phyloP scores from a whole-genome alignment of 257 asterid genomes.

The Primulina eburnea region DNA sequence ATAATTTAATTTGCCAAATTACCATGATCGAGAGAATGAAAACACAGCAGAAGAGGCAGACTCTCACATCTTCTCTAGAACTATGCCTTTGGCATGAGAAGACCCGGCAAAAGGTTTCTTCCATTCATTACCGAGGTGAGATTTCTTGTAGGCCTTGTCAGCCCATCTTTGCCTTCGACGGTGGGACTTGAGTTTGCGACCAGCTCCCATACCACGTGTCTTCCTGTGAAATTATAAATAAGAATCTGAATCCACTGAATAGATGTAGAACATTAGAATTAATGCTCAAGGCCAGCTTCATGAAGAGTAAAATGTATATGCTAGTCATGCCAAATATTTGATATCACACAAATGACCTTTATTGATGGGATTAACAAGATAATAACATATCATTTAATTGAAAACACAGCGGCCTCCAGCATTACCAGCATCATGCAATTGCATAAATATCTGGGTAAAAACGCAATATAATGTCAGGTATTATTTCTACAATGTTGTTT shows the following conservation, averaged over 20 bases:
- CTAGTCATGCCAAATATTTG: not conserved
- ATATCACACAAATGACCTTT: not conserved
- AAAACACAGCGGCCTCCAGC: not conserved
- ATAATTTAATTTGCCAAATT: not conserved
- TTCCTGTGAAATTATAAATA: slow-evolving; percentile 31
- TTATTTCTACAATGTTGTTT: not conserved
- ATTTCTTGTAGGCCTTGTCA: slow-evolving; percentile 62
- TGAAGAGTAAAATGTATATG: not conserved
- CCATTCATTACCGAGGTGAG: slow-evolving; percentile 75
- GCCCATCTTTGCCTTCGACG: slow-evolving; percentile 65
- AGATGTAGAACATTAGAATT: not conserved
- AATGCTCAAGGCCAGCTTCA: not conserved
- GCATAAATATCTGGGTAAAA: not conserved
- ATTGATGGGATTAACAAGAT: not conserved
- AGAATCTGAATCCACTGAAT: not conserved
- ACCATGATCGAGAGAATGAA: not conserved
- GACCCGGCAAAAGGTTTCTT: slow-evolving; percentile 73
- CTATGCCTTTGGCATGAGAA: slow-evolving; percentile 71
- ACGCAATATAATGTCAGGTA: not conserved
- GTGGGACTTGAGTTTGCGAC: slow-evolving; percentile 68
- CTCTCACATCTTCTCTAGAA: slow-evolving; percentile 61
- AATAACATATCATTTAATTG: not conserved
- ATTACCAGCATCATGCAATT: not conserved
- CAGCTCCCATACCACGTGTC: slow-evolving; percentile 79
- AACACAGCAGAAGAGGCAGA: not conserved